phyloP scores from a whole-genome alignment of 2,329 filamentous ascomycete species.

The Lachnellula arida region DNA sequence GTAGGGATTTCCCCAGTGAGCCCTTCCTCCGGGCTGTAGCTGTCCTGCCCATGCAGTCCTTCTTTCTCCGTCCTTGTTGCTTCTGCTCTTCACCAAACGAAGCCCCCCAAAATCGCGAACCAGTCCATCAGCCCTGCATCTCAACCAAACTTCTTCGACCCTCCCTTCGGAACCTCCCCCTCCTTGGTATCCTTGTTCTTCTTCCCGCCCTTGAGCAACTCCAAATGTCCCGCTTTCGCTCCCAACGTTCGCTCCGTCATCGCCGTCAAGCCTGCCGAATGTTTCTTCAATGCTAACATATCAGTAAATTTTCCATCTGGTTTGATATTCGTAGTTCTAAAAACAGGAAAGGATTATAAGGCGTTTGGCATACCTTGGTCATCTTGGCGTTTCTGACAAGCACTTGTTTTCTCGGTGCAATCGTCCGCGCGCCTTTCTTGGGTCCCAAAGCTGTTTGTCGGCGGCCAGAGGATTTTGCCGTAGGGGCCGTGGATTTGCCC shows the following conservation, averaged over 20 bases:
- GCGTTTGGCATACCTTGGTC: constrained; percentile 46
- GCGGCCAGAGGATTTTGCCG: constrained; percentile 18
- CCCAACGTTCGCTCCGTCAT: constrained; percentile 65
- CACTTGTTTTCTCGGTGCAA: constrained; percentile 61
- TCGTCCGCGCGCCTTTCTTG: constrained; percentile 55
- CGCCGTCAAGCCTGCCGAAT: constrained; percentile 55
- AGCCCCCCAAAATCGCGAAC: neutral
- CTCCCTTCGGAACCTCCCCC: constrained; percentile 33
- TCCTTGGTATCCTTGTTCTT: constrained; percentile 45
- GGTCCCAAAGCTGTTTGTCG: constrained; percentile 40
- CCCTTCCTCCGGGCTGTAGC: too few species aligned
- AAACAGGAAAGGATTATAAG: neutral
- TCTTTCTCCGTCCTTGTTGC: neutral
- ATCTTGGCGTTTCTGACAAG: constrained; percentile 58
- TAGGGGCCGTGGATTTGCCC: constrained; percentile 26
- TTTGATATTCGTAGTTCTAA: neutral
- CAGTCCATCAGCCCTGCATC: neutral
- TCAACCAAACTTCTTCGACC: constrained; percentile 36
- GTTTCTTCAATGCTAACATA: constrained; percentile 42
- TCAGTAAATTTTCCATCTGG: neutral
- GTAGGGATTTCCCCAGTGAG: too few species aligned
- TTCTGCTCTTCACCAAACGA: neutral
- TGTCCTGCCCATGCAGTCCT: neutral
- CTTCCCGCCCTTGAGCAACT: constrained; percentile 63
- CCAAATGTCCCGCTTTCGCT: constrained; percentile 63